phyloP scores from a whole-genome alignment of 2,329 filamentous ascomycete species.

The Diplodia sapinea region DNA sequence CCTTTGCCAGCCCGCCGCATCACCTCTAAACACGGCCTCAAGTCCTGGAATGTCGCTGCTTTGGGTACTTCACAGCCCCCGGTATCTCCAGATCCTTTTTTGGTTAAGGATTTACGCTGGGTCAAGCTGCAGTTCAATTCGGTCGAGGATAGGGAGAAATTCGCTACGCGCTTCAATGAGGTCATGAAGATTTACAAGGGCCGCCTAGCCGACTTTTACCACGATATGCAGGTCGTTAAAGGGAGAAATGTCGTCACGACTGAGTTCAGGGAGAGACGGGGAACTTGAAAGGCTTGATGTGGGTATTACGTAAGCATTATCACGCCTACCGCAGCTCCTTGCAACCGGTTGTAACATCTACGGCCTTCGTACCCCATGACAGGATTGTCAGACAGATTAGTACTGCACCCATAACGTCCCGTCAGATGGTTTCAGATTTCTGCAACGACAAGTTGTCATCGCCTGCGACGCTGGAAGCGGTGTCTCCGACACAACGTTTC shows the following conservation, averaged over 20 bases:
- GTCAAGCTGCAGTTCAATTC: conserved; percentile 33
- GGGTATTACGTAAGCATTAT: no score
- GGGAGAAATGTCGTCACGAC: conserved; percentile 18
- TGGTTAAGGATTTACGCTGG: conserved; percentile 19
- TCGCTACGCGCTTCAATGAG: conserved; percentile 31
- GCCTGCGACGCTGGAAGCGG: no score
- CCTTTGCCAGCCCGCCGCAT: conserved; percentile 33
- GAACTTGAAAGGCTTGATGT: neutral
- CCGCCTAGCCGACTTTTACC: conserved; percentile 31
- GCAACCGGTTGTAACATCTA: no score
- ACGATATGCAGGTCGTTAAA: conserved; percentile 25
- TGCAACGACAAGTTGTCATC: no score
- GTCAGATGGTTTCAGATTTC: no score
- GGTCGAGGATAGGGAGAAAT: conserved; percentile 31
- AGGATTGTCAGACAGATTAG: no score
- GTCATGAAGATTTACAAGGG: conserved; percentile 30
- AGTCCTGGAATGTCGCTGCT: conserved; percentile 34
- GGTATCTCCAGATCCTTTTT: conserved; percentile 12
- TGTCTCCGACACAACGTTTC: no score
- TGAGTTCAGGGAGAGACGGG: conserved; percentile 3
- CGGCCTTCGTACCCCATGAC: no score
- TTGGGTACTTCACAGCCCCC: conserved; percentile 30
- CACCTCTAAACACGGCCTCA: conserved; percentile 32
- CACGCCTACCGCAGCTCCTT: no score
- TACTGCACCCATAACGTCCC: no score